Percentiles rank a stretch among this genome's conserved stretches.
These are phyloP conservation scores for Babesia bigemina DNA, from an alignment of 169 alveolate species.

Conservation along the genomic window DNA sequence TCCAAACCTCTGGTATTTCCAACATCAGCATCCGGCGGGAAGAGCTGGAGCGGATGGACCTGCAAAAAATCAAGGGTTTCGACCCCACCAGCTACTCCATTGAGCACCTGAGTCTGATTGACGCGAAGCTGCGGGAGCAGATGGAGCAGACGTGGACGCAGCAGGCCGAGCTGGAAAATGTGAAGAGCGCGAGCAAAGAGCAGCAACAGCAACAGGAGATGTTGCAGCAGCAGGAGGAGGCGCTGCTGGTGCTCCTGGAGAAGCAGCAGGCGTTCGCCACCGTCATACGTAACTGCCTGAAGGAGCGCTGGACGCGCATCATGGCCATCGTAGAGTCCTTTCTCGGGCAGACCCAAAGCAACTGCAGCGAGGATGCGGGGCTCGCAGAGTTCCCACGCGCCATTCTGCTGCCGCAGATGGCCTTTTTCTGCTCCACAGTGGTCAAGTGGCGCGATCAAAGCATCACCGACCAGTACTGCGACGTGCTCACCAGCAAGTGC, in stretches of 20 bases:
- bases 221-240: conserved; percentile 23
- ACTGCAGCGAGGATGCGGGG: conserved; percentile 64
- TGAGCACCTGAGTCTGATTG: conserved; percentile 29
- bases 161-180: conserved; percentile 32
- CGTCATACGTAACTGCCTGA: conserved; percentile 39
- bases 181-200: conserved; percentile 16
- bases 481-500: conserved; percentile 71
- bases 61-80: conserved; percentile 23
- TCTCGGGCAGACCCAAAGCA: conserved; percentile 64
- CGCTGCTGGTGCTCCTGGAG: conserved; percentile 19
- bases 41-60: conserved; percentile 32
- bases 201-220: conserved; percentile 1
- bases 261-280: conserved; percentile 38
- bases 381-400: conserved; percentile 71
- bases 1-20: conserved; percentile 39
- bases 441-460: conserved; percentile 69
- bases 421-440: conserved; percentile 68
- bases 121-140: conserved; percentile 38
- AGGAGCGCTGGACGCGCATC: conserved; percentile 76
- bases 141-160: conserved; percentile 47
- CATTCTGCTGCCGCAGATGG: conserved; percentile 69
- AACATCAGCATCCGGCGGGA: conserved; percentile 44
- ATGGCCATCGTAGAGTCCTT: conserved; percentile 70
- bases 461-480: conserved; percentile 72
- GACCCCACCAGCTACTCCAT: conserved; percentile 45